Evolutionary conservation across 2,329 filamentous ascomycete genomes (phyloP).

Genomic region (Purpureocillium takamizusanense): DNA sequence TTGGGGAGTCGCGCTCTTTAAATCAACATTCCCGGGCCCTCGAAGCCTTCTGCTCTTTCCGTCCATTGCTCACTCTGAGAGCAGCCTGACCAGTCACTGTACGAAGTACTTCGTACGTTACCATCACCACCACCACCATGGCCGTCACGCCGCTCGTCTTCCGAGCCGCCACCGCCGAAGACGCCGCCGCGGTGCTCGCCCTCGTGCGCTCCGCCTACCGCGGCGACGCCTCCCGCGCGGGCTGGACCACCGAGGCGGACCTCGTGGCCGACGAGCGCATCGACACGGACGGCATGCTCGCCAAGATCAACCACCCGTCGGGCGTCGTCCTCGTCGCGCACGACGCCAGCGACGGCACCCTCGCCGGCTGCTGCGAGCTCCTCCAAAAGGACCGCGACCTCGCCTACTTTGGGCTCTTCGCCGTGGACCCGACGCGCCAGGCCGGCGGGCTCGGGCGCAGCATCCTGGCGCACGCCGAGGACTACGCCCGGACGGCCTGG

Average conservation of each 20-base stretch:
- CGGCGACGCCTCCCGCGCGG: constrained; percentile 27
- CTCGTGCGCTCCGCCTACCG: constrained; percentile 36
- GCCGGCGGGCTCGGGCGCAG: constrained; percentile 32
- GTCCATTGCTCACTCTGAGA: too few species aligned
- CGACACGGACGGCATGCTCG: constrained; percentile 21
- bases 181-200: constrained; percentile 21
- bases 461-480: constrained; percentile 32
- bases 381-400: constrained; percentile 14
- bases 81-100: too few species aligned
- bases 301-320: constrained; percentile 29
- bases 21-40: too few species aligned
- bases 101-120: neutral
- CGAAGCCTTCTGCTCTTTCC: too few species aligned
- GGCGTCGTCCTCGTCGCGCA: constrained; percentile 28
- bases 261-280: constrained; percentile 34
- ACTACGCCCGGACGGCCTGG: constrained; percentile 22
- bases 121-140: neutral
- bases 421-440: constrained; percentile 33
- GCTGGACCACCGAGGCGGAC: constrained; percentile 40
- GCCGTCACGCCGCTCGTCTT: constrained; percentile 18
- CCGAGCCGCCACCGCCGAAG: constrained; percentile 23
- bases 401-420: constrained; percentile 39
- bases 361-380: constrained; percentile 37
- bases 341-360: constrained; percentile 12
- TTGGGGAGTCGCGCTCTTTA: too few species aligned